A percentile compares a stretch with the other conserved stretches of the same genome.
Conservation (phyloP, 768 basidiomycete genomes). For the Solioccasus polychromus region DNA sequence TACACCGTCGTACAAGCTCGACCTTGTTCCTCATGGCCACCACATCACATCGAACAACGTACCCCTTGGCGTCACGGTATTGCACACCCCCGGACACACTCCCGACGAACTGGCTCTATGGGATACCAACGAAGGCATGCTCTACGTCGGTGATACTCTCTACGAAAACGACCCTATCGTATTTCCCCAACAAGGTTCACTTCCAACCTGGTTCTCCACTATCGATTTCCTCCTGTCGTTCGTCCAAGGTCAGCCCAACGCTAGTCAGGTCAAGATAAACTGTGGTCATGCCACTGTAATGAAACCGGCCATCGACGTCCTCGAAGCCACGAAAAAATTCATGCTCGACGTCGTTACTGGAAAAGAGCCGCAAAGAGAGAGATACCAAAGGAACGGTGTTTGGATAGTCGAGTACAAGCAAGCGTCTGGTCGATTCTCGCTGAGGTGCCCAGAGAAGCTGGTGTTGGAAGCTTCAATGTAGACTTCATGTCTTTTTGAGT, state of each 20-base stretch:
- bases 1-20: constrained; percentile 45
- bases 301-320: constrained; percentile 45
- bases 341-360: constrained; percentile 47
- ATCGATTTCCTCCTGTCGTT: constrained; percentile 44
- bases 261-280: constrained; percentile 39
- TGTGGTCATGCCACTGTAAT: constrained; percentile 48
- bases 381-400: constrained; percentile 35
- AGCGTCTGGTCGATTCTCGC: constrained; percentile 39
- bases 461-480: constrained; percentile 33
- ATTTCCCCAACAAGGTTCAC: constrained; percentile 54
- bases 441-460: constrained; percentile 49
- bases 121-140: constrained; percentile 46
- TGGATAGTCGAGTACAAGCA: constrained; percentile 45
- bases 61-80: constrained; percentile 38
- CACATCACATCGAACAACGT: constrained; percentile 25
- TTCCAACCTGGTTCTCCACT: constrained; percentile 45
- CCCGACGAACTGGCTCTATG: constrained; percentile 58
- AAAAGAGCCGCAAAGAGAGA: constrained; percentile 33
- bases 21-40: constrained; percentile 43
- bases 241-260: constrained; percentile 30
- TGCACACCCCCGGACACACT: constrained; percentile 59
- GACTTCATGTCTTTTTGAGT: constrained; percentile 22
- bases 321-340: constrained; percentile 41
- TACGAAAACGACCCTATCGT: constrained; percentile 56
- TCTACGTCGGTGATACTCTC: constrained; percentile 56